Base-by-base conservation (phyloP, 495 filamentous ascomycete species). In the Annulohypoxylon nitens region DNA sequence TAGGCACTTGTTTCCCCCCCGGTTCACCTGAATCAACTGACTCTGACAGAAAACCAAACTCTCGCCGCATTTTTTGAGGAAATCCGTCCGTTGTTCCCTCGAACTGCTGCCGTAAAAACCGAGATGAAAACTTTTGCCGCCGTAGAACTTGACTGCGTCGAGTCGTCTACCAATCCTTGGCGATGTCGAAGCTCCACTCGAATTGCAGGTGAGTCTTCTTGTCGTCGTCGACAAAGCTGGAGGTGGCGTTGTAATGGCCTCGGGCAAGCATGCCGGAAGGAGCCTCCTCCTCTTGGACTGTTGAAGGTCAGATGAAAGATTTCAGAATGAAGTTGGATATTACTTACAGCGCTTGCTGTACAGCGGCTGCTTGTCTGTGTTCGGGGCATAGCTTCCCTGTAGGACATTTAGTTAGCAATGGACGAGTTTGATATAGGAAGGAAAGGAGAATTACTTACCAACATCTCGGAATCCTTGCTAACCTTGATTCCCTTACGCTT, bases 401-500 rank as follows among this genome's bases (percentile, higher is more conserved):
- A 0, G 48, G 25, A 39, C 0, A 14, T 36, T 77, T 51, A 65
- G 72, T 55, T 59, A 68, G 18, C 16, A 9, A 47, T 23, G 26
- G 9, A 26, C 20, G 12, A 26, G 3, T 45, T 57, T 64, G 20
- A 61, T 60, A 37, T 26, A 20, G 8, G 36, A 20, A n/a, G 4
- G 18, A n/a, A 26, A 4, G 12, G 25, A 26, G 25, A 11, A 39
- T 26, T 25, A 86, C 91, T 77, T 82, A 95, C 93, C 84, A 99
- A 91, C 96, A 99, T 99, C 86, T 98, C 94, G 77, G 95, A 88
- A 66, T 93, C 90, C 89, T 97, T 98, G 84, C 90, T 91, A 41
- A 96, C 89, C 23, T 87, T 86, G 76, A 99, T 86, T 67, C 91
- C 91, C 86, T 93, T 92, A 71, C 94, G 87, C 88, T 95, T 97